Base-by-base conservation (phyloP, 2,329 filamentous ascomycete species). In the Pseudophaeomoniella oleicola region DNA sequence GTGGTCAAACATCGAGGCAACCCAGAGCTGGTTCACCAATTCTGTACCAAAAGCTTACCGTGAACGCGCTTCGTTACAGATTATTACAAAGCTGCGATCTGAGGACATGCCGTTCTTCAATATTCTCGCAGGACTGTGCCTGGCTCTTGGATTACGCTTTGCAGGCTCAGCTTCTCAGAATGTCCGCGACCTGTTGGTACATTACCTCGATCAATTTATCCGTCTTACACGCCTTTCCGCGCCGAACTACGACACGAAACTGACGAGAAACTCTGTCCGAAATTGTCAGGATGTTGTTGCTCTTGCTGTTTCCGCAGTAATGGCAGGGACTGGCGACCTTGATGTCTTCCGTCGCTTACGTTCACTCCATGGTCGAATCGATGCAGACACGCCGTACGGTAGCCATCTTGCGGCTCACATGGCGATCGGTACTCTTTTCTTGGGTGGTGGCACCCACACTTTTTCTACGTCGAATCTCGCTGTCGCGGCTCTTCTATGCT, bases 291-390 rank as follows among this genome's bases (percentile, higher is more conserved):
- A 96, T 51, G 67, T 92, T 2, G 60, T 94, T 9, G 84, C 84
- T 1, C 64, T 98, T 4, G 81, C 86, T 4, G 75, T 76, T 15
- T 78, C 90, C 1, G 84, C 81, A 2, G 84, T 96, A 36, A 96
- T 96, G 88, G 86, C 92, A 4, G 90, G 90, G 17, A 94, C 86
- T 0, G 90, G 92, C 29, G 92, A 98, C 51, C 64, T 98, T 14
- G 62, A 73, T 2, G 78, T 94, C 1, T 81, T 96, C 48, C 78
- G 90, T 15, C 78, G 88, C 11, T 68, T 98, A 19, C 80, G 90
- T 12, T 76, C 82, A 12, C 71, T 98, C 29, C 92, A 98, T 54
- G 88, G 87, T 15, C 78, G 87, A 12, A 77, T 87, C 37, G 82
- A 94, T 39, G 63, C 72, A 1, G 83, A 90, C 27, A 88, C 81